phyloP scores from a whole-genome alignment of 2,329 filamentous ascomycete species.

The Chrysoporthe deuterocubensis region DNA sequence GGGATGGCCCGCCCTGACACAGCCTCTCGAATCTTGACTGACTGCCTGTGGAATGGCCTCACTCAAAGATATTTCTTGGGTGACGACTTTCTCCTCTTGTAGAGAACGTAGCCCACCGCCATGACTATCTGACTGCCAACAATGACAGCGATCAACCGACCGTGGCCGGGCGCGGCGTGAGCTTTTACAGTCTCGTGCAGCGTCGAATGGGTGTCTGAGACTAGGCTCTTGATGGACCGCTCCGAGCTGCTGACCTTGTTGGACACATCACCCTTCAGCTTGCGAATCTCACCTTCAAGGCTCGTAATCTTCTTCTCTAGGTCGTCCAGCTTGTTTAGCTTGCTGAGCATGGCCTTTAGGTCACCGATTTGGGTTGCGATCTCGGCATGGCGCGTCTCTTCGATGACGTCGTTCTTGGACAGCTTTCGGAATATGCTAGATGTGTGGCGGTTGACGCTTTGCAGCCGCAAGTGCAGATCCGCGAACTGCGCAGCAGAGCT shows the following conservation, averaged over 20 bases:
- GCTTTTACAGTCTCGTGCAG: slow-evolving; percentile 52
- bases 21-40: not conserved
- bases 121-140: slow-evolving; percentile 76
- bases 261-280: slow-evolving; percentile 59
- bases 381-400: slow-evolving; percentile 62
- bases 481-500: slow-evolving; percentile 69
- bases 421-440: slow-evolving; percentile 64
- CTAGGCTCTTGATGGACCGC: slow-evolving; percentile 55
- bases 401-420: slow-evolving; percentile 52
- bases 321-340: slow-evolving; percentile 48
- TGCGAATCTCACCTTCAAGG: slow-evolving; percentile 63
- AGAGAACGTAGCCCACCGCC: slow-evolving; percentile 70
- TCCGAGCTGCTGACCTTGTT: slow-evolving; percentile 56
- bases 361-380: slow-evolving; percentile 52
- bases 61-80: slow-evolving; percentile 89
- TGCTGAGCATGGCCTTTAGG: slow-evolving; percentile 49
- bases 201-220: slow-evolving; percentile 51
- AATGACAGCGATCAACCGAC: slow-evolving; percentile 67
- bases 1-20: not conserved
- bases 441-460: slow-evolving; percentile 72
- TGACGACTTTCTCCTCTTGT: slow-evolving; percentile 77
- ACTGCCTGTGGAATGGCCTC: not conserved
- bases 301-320: slow-evolving; percentile 52
- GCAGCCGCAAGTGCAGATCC: slow-evolving; percentile 84
- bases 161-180: slow-evolving; percentile 54